Evolutionary conservation across 2,329 filamentous ascomycete species (phyloP).

Genomic region (Neodidymelliopsis sp.): DNA sequence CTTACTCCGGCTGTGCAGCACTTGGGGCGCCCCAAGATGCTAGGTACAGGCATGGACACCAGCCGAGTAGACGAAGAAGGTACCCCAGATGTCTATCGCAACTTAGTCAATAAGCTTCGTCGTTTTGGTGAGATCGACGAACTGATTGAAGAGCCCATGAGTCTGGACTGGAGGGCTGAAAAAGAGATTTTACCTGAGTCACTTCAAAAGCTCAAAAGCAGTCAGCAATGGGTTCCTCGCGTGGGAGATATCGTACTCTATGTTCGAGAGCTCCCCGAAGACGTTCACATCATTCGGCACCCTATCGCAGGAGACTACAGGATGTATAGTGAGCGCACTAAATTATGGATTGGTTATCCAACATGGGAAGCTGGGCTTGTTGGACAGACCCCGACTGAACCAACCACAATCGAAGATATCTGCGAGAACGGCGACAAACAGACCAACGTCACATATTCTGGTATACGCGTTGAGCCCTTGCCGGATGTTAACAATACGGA

Average conservation of each 20-base stretch:
- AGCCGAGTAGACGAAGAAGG: slow-evolving; percentile 59
- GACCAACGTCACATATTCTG: slow-evolving; percentile 58
- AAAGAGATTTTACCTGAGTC: slow-evolving; percentile 52
- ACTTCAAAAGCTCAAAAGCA: slow-evolving; percentile 52
- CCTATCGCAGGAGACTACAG: slow-evolving; percentile 26
- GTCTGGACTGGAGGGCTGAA: slow-evolving; percentile 65
- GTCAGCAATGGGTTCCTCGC: slow-evolving; percentile 62
- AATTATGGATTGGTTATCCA: slow-evolving; percentile 50
- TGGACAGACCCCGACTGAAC: slow-evolving; percentile 58
- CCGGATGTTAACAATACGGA: slow-evolving; percentile 58
- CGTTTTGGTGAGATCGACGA: slow-evolving; percentile 52
- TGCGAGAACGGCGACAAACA: slow-evolving; percentile 49
- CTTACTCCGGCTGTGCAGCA: background rate
- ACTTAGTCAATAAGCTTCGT: slow-evolving; percentile 58
- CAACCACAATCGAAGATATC: slow-evolving; percentile 56
- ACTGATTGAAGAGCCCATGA: slow-evolving; percentile 57
- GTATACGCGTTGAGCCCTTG: slow-evolving; percentile 65
- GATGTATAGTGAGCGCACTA: slow-evolving; percentile 29
- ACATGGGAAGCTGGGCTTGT: slow-evolving; percentile 66
- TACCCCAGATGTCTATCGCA: slow-evolving; percentile 61
- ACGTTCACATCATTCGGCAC: slow-evolving; percentile 43
- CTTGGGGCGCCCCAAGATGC: slow-evolving; percentile 31
- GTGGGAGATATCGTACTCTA: slow-evolving; percentile 66
- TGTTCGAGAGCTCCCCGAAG: slow-evolving; percentile 42
- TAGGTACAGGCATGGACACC: slow-evolving; percentile 28